These are phyloP conservation scores for Trichomonascaceae sp. DNA, from an alignment of 1,139 yeast species.

Conservation along the genomic window DNA sequence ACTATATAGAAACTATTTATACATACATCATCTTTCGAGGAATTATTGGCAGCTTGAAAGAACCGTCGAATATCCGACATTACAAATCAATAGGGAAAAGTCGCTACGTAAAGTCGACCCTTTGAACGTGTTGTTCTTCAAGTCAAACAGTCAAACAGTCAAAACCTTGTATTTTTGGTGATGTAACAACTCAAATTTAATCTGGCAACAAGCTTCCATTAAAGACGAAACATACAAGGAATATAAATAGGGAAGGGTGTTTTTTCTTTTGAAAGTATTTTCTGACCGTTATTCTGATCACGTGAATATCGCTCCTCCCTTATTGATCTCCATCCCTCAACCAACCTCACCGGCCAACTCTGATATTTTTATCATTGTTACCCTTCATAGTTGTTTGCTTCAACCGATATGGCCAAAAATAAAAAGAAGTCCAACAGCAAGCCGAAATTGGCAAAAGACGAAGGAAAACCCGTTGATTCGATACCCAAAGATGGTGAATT, in stretches of 20 bases:
- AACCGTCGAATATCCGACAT: background rate
- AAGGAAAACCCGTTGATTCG: background rate
- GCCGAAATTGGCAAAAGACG: slow-evolving; percentile 2
- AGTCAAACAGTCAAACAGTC: too few species aligned
- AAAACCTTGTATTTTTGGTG: background rate
- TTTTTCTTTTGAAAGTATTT: background rate
- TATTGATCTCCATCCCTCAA: too few species aligned
- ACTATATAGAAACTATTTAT: background rate
- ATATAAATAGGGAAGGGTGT: background rate
- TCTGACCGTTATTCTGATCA: too few species aligned
- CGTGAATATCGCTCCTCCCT: too few species aligned
- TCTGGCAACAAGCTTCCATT: background rate
- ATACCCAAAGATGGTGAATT: too few species aligned
- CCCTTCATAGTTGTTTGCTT: too few species aligned
- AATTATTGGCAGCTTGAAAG: background rate
- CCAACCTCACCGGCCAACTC: too few species aligned
- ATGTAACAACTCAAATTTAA: background rate
- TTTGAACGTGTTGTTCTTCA: background rate
- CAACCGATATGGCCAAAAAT: slow-evolving; percentile 7
- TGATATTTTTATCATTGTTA: too few species aligned
- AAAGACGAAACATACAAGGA: background rate
- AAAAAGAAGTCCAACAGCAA: slow-evolving; percentile 4
- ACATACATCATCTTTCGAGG: background rate
- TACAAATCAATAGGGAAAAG: too few species aligned
- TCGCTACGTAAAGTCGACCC: background rate